Base-by-base conservation (phyloP, 2,329 filamentous ascomycete genomes). In the Cercospora sojina region DNA sequence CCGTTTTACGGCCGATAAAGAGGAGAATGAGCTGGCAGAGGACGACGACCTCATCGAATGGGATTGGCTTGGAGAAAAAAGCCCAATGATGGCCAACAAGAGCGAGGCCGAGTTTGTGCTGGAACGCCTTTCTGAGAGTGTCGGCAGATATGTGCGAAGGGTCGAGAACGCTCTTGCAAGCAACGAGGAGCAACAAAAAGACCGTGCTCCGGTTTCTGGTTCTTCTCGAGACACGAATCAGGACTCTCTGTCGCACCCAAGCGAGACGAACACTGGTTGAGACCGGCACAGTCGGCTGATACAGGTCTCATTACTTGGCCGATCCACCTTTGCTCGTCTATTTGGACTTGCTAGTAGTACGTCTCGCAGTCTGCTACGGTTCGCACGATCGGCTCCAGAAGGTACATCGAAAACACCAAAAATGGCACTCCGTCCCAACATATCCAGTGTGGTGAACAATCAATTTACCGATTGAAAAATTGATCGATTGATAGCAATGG, bases 31-130 rank as follows among this genome's bases (percentile, higher is more conserved):
- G 78, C 41, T 76, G 73, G 81, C 84, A 7, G 83, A 86, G 20
- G 82, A 85, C n/a, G 84, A 86, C 29, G 87, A 85, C 0, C 73
- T 88, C 18, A 79, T 90, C 1, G 85, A 89, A 35, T 91, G 89
- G 88, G 89, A 91, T 73, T 91, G 89, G 89, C 87, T 91, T 63
- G 88, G 88, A 0, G 85, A 90, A 70, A 83, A 87, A 64, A 89
- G 87, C 72, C 89, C 89, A 0, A 86, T 91, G 84, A 79, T 91
- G 72, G 85, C 86, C 3, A 83, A 85, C 55, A 79, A 86, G 67
- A 84, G 81, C 6, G 89, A 91, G 77, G 82, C 87, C 0, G 87
- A 90, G 75, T 91, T 89, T 85, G 79, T 91, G 64, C 78, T 91
- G 2, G 85, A 89, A 74, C 81, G 87, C 35, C 77, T 91, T 12